Evolutionary conservation across 2,329 filamentous ascomycete species (phyloP).

Genomic region (Cordyceps militaris): DNA sequence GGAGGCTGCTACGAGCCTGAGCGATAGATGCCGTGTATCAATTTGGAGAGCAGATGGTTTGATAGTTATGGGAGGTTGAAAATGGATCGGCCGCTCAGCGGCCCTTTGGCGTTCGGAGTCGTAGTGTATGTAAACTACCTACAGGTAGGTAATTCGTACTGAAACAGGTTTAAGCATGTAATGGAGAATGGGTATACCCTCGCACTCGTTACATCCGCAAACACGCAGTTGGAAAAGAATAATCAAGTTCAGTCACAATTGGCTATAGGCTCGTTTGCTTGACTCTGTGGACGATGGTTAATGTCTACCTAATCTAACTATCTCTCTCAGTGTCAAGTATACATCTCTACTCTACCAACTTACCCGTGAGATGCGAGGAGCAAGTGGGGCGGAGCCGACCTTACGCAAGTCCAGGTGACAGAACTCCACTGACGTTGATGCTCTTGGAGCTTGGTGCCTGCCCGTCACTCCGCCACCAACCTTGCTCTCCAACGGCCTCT

Average conservation of each 20-base stretch:
- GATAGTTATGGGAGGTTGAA: neutral
- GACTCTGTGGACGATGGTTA: neutral
- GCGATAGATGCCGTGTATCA: slow-evolving; percentile 25
- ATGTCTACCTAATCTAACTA: too few species aligned
- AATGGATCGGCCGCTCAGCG: neutral
- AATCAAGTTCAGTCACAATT: neutral
- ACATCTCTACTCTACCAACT: neutral
- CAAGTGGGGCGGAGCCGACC: slow-evolving; percentile 3
- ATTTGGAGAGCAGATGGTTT: neutral
- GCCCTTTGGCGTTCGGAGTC: neutral
- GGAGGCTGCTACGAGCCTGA: slow-evolving; percentile 63
- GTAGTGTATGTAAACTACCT: neutral
- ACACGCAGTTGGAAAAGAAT: neutral
- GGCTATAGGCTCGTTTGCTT: neutral
- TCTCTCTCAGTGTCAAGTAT: too few species aligned
- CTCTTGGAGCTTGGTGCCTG: slow-evolving; percentile 7
- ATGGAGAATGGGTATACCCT: neutral
- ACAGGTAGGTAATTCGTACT: too few species aligned
- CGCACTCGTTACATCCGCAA: neutral
- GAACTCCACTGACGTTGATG: slow-evolving; percentile 13
- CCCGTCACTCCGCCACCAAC: slow-evolving; percentile 3
- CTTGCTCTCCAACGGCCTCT: neutral
- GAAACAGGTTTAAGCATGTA: too few species aligned
- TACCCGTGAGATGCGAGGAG: neutral
- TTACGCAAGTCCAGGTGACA: slow-evolving; percentile 10